A percentile compares a stretch with the other conserved stretches of the same genome.
phyloP scores from a whole-genome alignment of 306 rosid genomes.

The Abrus pulchellus region DNA sequence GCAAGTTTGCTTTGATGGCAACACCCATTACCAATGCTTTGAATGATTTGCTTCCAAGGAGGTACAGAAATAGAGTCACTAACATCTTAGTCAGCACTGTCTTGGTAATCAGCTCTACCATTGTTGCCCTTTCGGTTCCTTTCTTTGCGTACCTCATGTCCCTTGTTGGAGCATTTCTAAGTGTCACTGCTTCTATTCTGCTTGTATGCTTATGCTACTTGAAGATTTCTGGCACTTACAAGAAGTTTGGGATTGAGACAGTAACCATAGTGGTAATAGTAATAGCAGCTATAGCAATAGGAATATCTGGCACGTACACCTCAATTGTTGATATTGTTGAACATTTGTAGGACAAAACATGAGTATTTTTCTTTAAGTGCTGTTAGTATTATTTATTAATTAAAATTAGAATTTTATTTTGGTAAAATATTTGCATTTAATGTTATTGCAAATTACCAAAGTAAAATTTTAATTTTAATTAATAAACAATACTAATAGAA shows the following conservation, averaged over 20 bases:
- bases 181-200: constrained; percentile 68
- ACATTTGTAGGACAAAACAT: neutral
- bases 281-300: constrained; percentile 52
- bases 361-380: too few relatives aligned
- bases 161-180: constrained; percentile 73
- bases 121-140: constrained; percentile 62
- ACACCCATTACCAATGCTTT: constrained; percentile 69
- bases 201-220: constrained; percentile 78
- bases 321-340: constrained; percentile 57
- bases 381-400: too few relatives aligned
- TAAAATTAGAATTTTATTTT: too few relatives aligned
- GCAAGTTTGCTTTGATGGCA: constrained; percentile 80
- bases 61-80: constrained; percentile 48
- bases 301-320: constrained; percentile 62
- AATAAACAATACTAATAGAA: too few relatives aligned
- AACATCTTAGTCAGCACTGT: constrained; percentile 49
- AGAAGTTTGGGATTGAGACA: constrained; percentile 50
- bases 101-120: constrained; percentile 59
- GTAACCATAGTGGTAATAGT: constrained; percentile 43
- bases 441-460: too few relatives aligned
- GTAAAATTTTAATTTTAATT: too few relatives aligned
- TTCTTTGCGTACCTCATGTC: constrained; percentile 70
- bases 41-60: constrained; percentile 53
- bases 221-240: constrained; percentile 64
- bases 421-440: too few relatives aligned